Conservation (phyloP, 2,329 filamentous ascomycete genomes). For the Cadophora malorum region DNA sequence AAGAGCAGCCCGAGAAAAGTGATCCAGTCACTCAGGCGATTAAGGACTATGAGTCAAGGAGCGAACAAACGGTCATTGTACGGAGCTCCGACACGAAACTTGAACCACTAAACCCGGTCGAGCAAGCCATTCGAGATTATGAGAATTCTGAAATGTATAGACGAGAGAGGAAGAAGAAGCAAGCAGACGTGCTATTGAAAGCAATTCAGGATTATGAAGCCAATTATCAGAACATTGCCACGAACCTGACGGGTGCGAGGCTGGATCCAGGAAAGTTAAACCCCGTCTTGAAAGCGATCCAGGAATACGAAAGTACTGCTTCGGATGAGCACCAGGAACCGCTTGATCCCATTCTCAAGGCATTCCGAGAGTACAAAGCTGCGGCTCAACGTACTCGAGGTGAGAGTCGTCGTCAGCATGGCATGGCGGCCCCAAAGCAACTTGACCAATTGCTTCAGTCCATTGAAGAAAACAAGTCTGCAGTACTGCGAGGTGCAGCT, state of each 20-base stretch:
- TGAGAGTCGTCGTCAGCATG: not conserved
- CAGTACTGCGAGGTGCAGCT: not conserved
- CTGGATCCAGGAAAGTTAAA: slow-evolving; percentile 10
- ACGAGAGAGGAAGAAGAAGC: slow-evolving; percentile 15
- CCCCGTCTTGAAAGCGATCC: slow-evolving; percentile 24
- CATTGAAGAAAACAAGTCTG: slow-evolving; percentile 5
- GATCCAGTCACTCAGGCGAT: slow-evolving; percentile 17
- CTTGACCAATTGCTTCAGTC: slow-evolving; percentile 11
- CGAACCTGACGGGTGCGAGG: slow-evolving; percentile 8
- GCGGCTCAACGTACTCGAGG: not conserved
- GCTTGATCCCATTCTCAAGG: slow-evolving; percentile 23
- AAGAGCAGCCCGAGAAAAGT: not conserved
- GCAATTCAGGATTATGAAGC: slow-evolving; percentile 26
- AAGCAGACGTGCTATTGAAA: slow-evolving; percentile 15
- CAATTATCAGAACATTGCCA: not conserved
- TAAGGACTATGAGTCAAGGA: slow-evolving; percentile 4
- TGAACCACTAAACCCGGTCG: slow-evolving; percentile 16
- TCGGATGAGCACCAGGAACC: slow-evolving; percentile 4
- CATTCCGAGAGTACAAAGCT: slow-evolving; percentile 18
- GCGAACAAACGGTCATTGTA: not conserved
- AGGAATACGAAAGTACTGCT: slow-evolving; percentile 15
- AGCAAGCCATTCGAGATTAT: slow-evolving; percentile 21
- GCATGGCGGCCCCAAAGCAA: not conserved
- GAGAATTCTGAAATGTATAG: slow-evolving; percentile 11
- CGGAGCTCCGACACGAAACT: not conserved